Base-by-base conservation (phyloP, 176 grass and related monocot species). In the Phyllostachys edulis region DNA sequence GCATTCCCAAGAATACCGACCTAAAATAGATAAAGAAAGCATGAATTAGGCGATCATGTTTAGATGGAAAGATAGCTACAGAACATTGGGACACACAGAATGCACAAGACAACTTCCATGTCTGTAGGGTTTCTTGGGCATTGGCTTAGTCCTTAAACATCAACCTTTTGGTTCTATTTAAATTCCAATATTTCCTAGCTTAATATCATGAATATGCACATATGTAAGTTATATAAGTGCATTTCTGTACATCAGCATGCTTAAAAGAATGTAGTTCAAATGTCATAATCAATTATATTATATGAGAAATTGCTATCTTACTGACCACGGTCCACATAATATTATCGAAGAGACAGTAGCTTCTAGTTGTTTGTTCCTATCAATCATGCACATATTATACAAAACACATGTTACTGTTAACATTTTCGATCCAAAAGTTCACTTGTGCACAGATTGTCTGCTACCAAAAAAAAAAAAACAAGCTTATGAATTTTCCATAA, bases 1-100 rank as follows among this genome's bases (percentile, higher is more conserved):
- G 87, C 93, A 76, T 98, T 98, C 84, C 96, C 96, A 86, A 98
- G 96, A 93, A 95, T 95, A 29, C 96, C 93, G 70, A 98, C 93
- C 96, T 98, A 87, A 47, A 85, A 42, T 78, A 80, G 47, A 57
- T 66, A 82, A 76, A 56, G n/a, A 76, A 73, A 75, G 36, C 67
- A 79, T 38, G 3, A 82, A 65, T 47, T 27, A 13, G 37, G 66
- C 69, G 68, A 64, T 52, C 21, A 75, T 82, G 47, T 78, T 55
- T 73, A 18, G 8, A 76, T 71, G 40, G 9, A 29, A 77, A 54
- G 27, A 71, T 17, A 54, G 67, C 26, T 21, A 55, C n/a, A 27
- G 12, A 64, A 45, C 29, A 71, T 40, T 51, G 73, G 67, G 50
- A 78, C 9, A 49, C 18, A 45, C 8, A 72, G 20, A 71, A 78